Evolutionary conservation across 2,329 filamentous ascomycete species (phyloP).

Genomic region (Phaeoacremonium minimum): DNA sequence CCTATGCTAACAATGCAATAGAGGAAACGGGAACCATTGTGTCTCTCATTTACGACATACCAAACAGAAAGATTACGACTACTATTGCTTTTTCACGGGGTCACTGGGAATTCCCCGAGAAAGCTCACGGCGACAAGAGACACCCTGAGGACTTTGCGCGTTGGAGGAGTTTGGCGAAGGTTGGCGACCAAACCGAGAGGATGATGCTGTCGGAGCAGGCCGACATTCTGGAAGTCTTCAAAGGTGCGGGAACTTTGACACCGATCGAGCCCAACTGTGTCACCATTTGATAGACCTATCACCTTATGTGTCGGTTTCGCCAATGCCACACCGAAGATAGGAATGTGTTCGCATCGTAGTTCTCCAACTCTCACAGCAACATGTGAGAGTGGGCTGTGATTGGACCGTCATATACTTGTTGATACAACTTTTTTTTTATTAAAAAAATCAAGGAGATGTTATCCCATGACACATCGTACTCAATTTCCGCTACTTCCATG

Average conservation of each 20-base stretch:
- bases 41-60: slow-evolving; percentile 52
- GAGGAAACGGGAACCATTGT: slow-evolving; percentile 56
- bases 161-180: slow-evolving; percentile 43
- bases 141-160: slow-evolving; percentile 43
- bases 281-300: slow-evolving; percentile 8
- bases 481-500: too few species aligned
- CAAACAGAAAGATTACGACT: slow-evolving; percentile 41
- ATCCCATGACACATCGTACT: too few species aligned
- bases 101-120: slow-evolving; percentile 47
- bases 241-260: slow-evolving; percentile 40
- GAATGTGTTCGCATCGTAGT: too few species aligned
- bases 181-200: slow-evolving; percentile 45
- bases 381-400: too few species aligned
- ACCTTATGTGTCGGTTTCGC: too few species aligned
- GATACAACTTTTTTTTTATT: too few species aligned
- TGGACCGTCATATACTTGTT: too few species aligned
- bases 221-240: slow-evolving; percentile 42
- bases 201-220: slow-evolving; percentile 51
- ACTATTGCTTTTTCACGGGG: slow-evolving; percentile 50
- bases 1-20: too few species aligned
- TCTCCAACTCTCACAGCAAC: too few species aligned
- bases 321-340: too few species aligned
- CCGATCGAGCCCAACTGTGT: slow-evolving; percentile 32
- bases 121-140: slow-evolving; percentile 53
- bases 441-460: too few species aligned